Conservation (phyloP, 1,139 yeast genomes). For the Debaryomyces psychrophilus region DNA sequence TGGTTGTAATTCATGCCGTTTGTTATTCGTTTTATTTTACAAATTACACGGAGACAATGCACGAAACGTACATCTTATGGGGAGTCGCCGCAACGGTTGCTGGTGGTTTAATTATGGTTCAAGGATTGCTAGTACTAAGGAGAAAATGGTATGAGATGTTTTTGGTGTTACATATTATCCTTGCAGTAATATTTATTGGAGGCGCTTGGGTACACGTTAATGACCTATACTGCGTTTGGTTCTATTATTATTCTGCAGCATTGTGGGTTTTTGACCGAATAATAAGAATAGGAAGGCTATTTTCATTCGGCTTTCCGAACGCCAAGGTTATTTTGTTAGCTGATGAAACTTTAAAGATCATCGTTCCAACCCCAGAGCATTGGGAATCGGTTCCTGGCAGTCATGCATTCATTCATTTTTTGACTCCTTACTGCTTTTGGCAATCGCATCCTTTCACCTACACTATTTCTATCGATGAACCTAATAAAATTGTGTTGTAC, state of each 20-base stretch:
- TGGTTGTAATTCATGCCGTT: slow-evolving; percentile 43
- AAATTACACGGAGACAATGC: slow-evolving; percentile 3
- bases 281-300: slow-evolving; percentile 51
- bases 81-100: slow-evolving; percentile 53
- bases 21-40: slow-evolving; percentile 30
- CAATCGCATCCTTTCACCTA: slow-evolving; percentile 74
- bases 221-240: slow-evolving; percentile 18
- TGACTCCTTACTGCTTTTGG: slow-evolving; percentile 59
- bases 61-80: slow-evolving; percentile 46
- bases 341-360: slow-evolving; percentile 45
- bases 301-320: slow-evolving; percentile 51
- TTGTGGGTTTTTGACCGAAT: slow-evolving; percentile 67
- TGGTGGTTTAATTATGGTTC: slow-evolving; percentile 41
- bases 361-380: slow-evolving; percentile 39
- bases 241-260: slow-evolving; percentile 54
- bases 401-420: slow-evolving; percentile 60
- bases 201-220: slow-evolving; percentile 65
- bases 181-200: slow-evolving; percentile 57
- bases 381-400: slow-evolving; percentile 58
- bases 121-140: slow-evolving; percentile 57
- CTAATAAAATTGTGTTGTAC: slow-evolving; percentile 33
- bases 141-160: slow-evolving; percentile 65
- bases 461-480: slow-evolving; percentile 33
- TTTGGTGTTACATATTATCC: slow-evolving; percentile 56
- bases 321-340: slow-evolving; percentile 54